Base-by-base conservation (phyloP, 1,284 basidiomycete species). In the Trichosporon inkin region DNA sequence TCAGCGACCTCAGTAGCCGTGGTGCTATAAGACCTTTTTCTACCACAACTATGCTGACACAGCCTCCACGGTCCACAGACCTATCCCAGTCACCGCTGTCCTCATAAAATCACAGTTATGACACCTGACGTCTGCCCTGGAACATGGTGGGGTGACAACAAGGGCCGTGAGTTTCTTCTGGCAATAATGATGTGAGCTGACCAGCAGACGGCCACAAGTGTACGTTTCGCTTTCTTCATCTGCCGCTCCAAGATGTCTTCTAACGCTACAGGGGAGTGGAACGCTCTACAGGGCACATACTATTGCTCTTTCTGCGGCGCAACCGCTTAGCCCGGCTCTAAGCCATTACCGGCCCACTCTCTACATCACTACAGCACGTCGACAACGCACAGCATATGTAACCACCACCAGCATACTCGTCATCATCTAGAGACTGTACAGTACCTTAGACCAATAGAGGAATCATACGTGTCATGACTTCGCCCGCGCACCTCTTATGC, bases 251-350 rank as follows among this genome's bases (percentile, higher is more conserved):
- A 13, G 17, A 14, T 7, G 22, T 8, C 40, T n/a, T 22, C 44
- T 49, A 10, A 49, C 44, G 41, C 2, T 10, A 28, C 24, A 49
- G 44, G 44, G 44, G 44, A 49, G 44, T 49, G 44, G 44, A 22
- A 49, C 16, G 22, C 44, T 10, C 44, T 49, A 16, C 28, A 49
- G 22, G 24, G 28, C 10, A 24, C 44, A 2, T 49, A 49, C 22
- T 49, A 49, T 22, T 49, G 44, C 44, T 49, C 44, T 6, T 49
- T 28, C 44, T 49, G 44, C 44, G 44, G 44, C 3, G 44, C 44
- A 2, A 22, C n/a, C 10, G 44, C 44, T 7, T 49, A 32, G 24
- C 19, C 11, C 17, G 10, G 11, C 40, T 6, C 11, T 13, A 19
- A 13, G 6, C 20, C 20, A 13, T 5, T 19, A 7, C 20, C 2